Base-by-base conservation (phyloP, 495 filamentous ascomycete species). In the Amphirosellinia nigrospora region DNA sequence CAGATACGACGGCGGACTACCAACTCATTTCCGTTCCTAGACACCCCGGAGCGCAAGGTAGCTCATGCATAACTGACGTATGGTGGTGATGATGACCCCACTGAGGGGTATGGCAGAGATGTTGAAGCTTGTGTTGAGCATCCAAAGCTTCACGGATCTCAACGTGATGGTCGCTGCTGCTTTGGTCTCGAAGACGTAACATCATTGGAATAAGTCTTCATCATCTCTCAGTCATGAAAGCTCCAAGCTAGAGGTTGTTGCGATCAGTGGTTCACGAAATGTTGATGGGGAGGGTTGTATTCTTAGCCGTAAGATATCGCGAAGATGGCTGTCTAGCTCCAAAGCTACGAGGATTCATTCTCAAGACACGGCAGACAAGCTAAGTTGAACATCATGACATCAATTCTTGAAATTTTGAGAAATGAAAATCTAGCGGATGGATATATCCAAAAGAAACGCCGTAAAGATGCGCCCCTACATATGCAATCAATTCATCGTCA, bases 91-190 rank as follows among this genome's bases (percentile, higher is more conserved):
- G 64, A 52, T 56, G 21, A 65, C 74, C 74, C 74, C 74, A 73
- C 74, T 64, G 70, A 72, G 74, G 72, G 70, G 68, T 68, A 59
- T 39, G 45, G 60, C 63, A 36, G 69, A 63, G 50, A 63, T 62
- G 43, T 48, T 1, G 56, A 59, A 46, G 58, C 52, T 59, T 13
- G 30, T 52, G 46, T 41, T 65, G 32, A n/a, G 13, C 32, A 30
- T 39, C 1, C 43, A 41, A 36, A 26, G n/a, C 46, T 53, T 65
- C 45, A 7, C 30, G 32, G 2, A 53, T 39, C 46, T 53, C 10
- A 28, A 36, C 10, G 4, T 41, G n/a, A 28, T 38, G 32, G 32
- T 6, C 13, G 13, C n/a, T 28, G n/a, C 41, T 15, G 46, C 5
- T 41, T 21, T 19, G 23, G 43, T 34, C 10, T 64, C 41, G 23